Conservation (phyloP, 768 basidiomycete genomes). For the Pleurotus djamor region DNA sequence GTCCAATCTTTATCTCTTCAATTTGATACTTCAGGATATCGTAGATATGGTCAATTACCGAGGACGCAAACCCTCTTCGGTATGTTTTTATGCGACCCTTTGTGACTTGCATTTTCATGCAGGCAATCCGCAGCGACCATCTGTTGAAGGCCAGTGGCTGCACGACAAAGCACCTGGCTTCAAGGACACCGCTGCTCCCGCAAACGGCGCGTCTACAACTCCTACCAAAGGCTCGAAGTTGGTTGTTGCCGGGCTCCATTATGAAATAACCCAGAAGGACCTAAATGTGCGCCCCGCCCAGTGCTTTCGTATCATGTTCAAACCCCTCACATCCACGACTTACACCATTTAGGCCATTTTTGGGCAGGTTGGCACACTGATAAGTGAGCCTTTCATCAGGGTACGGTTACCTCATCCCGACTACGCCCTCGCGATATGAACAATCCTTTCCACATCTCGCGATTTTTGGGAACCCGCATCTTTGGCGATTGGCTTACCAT, state of each 20-base stretch:
- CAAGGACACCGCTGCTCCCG: conserved; percentile 19
- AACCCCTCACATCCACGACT: not conserved
- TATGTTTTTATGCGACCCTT: not conserved
- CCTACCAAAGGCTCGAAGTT: conserved; percentile 52
- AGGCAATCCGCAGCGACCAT: not conserved
- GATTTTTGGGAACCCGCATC: conserved; percentile 27
- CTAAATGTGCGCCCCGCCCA: conserved; percentile 59
- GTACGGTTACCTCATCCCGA: conserved; percentile 72
- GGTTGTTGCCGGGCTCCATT: conserved; percentile 85
- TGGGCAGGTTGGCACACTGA: conserved; percentile 88
- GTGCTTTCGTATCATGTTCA: conserved; percentile 6
- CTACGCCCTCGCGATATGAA: conserved; percentile 60
- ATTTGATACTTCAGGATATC: not conserved
- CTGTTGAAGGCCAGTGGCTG: conserved; percentile 65
- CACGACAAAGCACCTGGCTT: conserved; percentile 70
- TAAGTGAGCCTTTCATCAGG: conserved; percentile 91
- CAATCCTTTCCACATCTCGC: conserved; percentile 28
- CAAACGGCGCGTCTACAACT: conserved; percentile 17
- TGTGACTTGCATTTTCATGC: not conserved
- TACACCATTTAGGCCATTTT: conserved; percentile 67
- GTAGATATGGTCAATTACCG: not conserved
- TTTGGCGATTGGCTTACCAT: conserved; percentile 33
- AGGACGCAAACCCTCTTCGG: not conserved
- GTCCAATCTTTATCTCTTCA: not conserved
- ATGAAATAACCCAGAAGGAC: conserved; percentile 88